Percentiles rank a stretch among this genome's conserved stretches.
Evolutionary conservation across 2,329 filamentous ascomycete species (phyloP).

Genomic region (Metarhizium brunneum): DNA sequence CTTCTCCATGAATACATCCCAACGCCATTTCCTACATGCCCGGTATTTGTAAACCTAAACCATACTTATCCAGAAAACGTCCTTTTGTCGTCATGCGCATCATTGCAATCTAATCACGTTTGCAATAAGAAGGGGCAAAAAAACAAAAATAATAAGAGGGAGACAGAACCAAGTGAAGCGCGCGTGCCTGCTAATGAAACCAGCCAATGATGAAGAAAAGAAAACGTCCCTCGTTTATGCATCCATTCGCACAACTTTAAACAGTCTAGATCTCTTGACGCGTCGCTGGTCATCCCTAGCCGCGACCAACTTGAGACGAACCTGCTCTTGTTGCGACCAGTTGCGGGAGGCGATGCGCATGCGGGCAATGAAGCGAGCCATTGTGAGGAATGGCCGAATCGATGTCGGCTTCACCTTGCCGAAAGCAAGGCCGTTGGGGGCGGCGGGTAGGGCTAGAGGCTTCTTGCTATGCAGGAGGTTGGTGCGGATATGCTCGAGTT

Average conservation of each 20-base stretch:
- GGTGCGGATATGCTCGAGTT: conserved; percentile 69
- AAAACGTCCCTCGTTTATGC: not conserved
- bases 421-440: conserved; percentile 8
- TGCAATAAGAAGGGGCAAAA: not conserved
- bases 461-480: conserved; percentile 30
- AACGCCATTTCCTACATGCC: not conserved
- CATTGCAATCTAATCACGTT: not conserved
- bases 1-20: not conserved
- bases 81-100: not conserved
- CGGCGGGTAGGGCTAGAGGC: conserved; percentile 20
- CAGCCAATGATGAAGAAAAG: not conserved
- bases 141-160: not conserved
- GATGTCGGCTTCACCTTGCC: conserved; percentile 16
- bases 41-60: not conserved
- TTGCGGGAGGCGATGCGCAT: conserved; percentile 35
- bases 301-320: conserved; percentile 37
- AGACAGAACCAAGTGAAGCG: not conserved
- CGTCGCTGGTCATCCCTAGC: conserved; percentile 38
- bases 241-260: conserved; percentile 26
- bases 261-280: conserved; percentile 31
- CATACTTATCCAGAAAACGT: not conserved
- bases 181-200: not conserved
- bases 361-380: conserved; percentile 44
- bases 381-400: conserved; percentile 35
- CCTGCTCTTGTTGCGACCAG: conserved; percentile 44